Conservation (phyloP, 371 early-diverging fungal species). For the Apophysomyces elegans region DNA sequence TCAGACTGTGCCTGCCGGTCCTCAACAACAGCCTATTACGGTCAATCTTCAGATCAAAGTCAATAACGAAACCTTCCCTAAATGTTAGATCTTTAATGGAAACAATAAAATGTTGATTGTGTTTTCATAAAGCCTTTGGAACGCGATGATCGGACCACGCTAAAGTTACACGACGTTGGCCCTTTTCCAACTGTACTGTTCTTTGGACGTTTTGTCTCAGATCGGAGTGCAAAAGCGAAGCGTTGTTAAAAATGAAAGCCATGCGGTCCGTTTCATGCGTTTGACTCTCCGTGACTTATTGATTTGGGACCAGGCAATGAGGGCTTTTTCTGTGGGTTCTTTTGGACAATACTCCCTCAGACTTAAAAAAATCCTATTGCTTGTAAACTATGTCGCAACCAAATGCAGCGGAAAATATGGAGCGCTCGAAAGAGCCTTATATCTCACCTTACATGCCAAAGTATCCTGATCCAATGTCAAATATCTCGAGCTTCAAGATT, state of each 20-base stretch:
- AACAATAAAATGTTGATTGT: no score
- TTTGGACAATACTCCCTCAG: not conserved
- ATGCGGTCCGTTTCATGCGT: no score
- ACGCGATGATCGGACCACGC: no score
- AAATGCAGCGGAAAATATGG: not conserved
- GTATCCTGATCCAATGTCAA: constrained; percentile 77
- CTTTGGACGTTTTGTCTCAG: no score
- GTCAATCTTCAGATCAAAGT: constrained; percentile 23
- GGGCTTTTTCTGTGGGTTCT: not conserved
- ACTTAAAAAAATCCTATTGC: not conserved
- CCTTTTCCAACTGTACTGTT: no score
- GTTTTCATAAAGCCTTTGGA: no score
- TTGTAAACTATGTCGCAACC: not conserved
- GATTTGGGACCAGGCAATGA: no score
- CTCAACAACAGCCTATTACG: constrained; percentile 17
- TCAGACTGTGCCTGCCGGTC: constrained; percentile 12
- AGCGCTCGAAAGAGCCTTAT: constrained; percentile 38
- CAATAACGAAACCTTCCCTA: constrained; percentile 29
- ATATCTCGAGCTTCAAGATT: constrained; percentile 90
- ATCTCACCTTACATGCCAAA: constrained; percentile 64
- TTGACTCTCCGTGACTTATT: no score
- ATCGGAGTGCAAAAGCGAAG: no score
- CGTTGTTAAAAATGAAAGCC: no score
- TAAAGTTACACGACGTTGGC: no score
- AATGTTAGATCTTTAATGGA: constrained; percentile 16